A percentile compares a stretch with the other conserved stretches of the same genome.
These are phyloP conservation scores for Penstemon eatonii DNA, from an alignment of 257 asterid species.

Conservation along the genomic window DNA sequence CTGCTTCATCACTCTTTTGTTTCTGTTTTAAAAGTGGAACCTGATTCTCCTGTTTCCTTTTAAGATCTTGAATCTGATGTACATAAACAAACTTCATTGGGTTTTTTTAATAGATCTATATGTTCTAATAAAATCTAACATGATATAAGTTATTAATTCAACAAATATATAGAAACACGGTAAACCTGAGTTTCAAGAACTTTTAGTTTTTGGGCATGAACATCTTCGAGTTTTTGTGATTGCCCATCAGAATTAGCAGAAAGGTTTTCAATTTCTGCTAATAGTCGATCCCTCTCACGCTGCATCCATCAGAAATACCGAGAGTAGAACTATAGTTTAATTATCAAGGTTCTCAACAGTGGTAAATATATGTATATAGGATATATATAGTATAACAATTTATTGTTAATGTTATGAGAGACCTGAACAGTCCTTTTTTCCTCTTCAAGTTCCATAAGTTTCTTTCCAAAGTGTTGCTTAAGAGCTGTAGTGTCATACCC, in stretches of 20 bases:
- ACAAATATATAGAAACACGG: not conserved
- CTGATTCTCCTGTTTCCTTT: slow-evolving; percentile 95
- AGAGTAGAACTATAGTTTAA: slow-evolving; percentile 20
- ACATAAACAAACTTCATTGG: not conserved
- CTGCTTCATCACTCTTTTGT: slow-evolving; percentile 97
- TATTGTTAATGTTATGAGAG: slow-evolving; percentile 3
- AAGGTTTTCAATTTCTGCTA: slow-evolving; percentile 91
- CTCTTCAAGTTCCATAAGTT: slow-evolving; percentile 90
- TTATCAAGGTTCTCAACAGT: slow-evolving; percentile 4
- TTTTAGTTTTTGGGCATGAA: slow-evolving; percentile 83
- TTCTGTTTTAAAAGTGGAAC: slow-evolving; percentile 92
- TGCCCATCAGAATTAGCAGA: slow-evolving; percentile 91
- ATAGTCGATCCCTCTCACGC: slow-evolving; percentile 79
- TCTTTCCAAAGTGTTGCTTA: slow-evolving; percentile 95
- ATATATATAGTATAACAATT: not conserved
- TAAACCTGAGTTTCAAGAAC: slow-evolving; percentile 86
- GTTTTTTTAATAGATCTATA: not conserved
- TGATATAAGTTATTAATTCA: not conserved
- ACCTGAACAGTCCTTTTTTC: slow-evolving; percentile 95
- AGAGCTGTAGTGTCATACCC: slow-evolving; percentile 84
- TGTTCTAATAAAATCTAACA: not conserved
- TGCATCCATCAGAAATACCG: slow-evolving; percentile 34
- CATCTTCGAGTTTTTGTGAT: slow-evolving; percentile 79
- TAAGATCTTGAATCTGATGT: slow-evolving; percentile 89
- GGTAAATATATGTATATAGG: not conserved